phyloP scores from a whole-genome alignment of 164 flowering plant genomes.

The Kingdonia uniflora region DNA sequence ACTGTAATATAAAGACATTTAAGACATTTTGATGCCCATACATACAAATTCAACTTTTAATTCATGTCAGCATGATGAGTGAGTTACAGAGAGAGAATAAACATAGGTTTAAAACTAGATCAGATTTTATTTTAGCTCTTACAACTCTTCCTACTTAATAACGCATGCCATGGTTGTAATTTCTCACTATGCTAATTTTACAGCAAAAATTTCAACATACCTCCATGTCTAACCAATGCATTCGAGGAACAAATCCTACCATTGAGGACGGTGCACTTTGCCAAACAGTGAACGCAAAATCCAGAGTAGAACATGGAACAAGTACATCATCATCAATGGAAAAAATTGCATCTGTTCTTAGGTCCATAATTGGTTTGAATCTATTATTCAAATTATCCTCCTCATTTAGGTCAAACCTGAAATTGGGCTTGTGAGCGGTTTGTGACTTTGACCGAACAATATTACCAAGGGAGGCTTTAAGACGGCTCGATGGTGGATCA shows the following conservation, averaged over 20 bases:
- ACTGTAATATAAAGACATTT: too few species aligned
- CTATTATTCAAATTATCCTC: constrained; percentile 43
- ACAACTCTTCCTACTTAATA: too few species aligned
- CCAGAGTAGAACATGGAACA: constrained; percentile 36
- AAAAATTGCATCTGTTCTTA: constrained; percentile 47
- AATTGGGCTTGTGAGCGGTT: constrained; percentile 31
- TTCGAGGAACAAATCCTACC: constrained; percentile 51
- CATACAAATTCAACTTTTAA: too few species aligned
- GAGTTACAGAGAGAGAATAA: too few species aligned
- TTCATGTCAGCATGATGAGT: too few species aligned
- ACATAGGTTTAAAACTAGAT: too few species aligned
- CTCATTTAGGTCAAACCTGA: constrained; percentile 32
- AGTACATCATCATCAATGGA: constrained; percentile 53
- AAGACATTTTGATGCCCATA: too few species aligned
- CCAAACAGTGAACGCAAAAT: constrained; percentile 48
- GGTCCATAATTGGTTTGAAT: constrained; percentile 37
- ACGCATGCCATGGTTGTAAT: not conserved
- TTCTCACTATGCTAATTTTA: not conserved
- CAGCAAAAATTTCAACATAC: constrained; percentile 12
- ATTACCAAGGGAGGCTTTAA: constrained; percentile 26
- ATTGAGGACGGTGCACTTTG: constrained; percentile 40
- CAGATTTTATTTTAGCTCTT: too few species aligned
- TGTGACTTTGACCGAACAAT: constrained; percentile 35
- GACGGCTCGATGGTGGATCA: constrained; percentile 34
- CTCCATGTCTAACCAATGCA: constrained; percentile 38